Percentiles rank a stretch among this genome's conserved stretches.
These are phyloP conservation scores for Helenozyma baotianmanensis DNA, from an alignment of 805 yeast species.

Conservation along the genomic window DNA sequence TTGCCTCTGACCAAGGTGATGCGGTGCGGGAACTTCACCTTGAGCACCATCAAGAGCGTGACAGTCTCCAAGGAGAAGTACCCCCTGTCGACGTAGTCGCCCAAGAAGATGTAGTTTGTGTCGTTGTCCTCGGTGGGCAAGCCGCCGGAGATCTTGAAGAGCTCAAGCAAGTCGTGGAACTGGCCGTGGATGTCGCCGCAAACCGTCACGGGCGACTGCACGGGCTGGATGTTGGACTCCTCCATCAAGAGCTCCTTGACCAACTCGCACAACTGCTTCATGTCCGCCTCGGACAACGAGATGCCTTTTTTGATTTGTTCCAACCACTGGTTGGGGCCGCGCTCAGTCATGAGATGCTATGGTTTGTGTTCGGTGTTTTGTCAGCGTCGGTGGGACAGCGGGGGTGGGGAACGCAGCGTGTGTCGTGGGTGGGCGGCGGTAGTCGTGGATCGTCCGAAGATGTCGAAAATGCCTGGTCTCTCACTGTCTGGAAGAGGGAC, in stretches of 20 bases:
- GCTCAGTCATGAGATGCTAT: conserved; percentile 64
- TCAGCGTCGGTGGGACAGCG: no score
- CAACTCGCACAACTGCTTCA: conserved; percentile 94
- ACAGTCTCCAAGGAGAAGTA: conserved; percentile 92
- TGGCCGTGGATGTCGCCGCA: conserved; percentile 99
- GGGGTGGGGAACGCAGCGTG: no score
- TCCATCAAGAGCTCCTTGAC: conserved; percentile 95
- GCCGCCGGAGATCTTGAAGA: conserved; percentile 89
- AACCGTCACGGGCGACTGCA: conserved; percentile 87
- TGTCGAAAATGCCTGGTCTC: no score
- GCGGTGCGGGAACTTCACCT: conserved; percentile 80
- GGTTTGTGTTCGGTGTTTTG: no score
- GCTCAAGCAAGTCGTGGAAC: conserved; percentile 87
- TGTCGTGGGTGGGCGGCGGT: no score
- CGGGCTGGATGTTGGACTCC: conserved; percentile 92
- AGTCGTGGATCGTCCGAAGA: no score
- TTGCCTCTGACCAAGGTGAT: conserved; percentile 95
- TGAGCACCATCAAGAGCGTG: conserved; percentile 87
- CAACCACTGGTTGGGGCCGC: conserved; percentile 96
- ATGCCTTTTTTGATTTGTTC: conserved; percentile 90
- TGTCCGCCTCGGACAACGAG: conserved; percentile 83
- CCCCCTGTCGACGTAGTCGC: conserved; percentile 98
- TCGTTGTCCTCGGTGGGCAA: conserved; percentile 73
- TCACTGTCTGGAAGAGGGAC: no score
- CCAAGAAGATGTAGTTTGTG: conserved; percentile 71